Conservation (phyloP, 768 basidiomycete genomes). For the Xerocomus potaroensis region DNA sequence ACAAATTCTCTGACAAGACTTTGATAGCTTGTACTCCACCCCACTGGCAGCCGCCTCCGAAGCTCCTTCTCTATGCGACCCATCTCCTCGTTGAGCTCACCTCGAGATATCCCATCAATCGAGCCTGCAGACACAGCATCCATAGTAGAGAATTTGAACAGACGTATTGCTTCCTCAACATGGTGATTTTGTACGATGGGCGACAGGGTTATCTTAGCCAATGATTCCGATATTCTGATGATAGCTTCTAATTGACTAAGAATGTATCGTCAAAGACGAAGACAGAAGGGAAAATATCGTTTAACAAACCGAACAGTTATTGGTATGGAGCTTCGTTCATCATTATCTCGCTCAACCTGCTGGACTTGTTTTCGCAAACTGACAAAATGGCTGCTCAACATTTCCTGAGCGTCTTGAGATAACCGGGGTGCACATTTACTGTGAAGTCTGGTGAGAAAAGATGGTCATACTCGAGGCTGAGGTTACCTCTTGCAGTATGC, state of each 20-base stretch:
- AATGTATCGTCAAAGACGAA: slow-evolving; percentile 3
- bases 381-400: slow-evolving; percentile 95
- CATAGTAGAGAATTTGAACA: slow-evolving; percentile 99
- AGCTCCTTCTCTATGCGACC: slow-evolving; percentile 84
- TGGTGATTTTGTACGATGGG: slow-evolving; percentile 86
- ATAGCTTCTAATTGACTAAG: slow-evolving; percentile 92
- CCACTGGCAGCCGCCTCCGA: slow-evolving; percentile 77
- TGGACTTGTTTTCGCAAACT: slow-evolving; percentile 89
- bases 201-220: slow-evolving; percentile 91
- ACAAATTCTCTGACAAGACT: slow-evolving; percentile 92
- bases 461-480: not conserved
- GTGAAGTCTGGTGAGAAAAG: slow-evolving; percentile 1
- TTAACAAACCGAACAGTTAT: slow-evolving; percentile 86
- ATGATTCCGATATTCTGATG: slow-evolving; percentile 95
- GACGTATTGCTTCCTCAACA: slow-evolving; percentile 94
- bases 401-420: slow-evolving; percentile 91
- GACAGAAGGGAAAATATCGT: not conserved
- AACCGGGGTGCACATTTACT: slow-evolving; percentile 97
- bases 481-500: slow-evolving; percentile 90
- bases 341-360: slow-evolving; percentile 93
- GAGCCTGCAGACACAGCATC: slow-evolving; percentile 95
- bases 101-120: slow-evolving; percentile 86
- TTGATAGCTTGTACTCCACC: slow-evolving; percentile 97
- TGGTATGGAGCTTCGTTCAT: slow-evolving; percentile 96
- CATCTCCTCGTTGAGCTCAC: slow-evolving; percentile 93